Percentiles rank a stretch among this genome's conserved stretches.
Evolutionary conservation across 2,329 filamentous ascomycete species (phyloP).

Genomic region (Thielaviopsis musarum): DNA sequence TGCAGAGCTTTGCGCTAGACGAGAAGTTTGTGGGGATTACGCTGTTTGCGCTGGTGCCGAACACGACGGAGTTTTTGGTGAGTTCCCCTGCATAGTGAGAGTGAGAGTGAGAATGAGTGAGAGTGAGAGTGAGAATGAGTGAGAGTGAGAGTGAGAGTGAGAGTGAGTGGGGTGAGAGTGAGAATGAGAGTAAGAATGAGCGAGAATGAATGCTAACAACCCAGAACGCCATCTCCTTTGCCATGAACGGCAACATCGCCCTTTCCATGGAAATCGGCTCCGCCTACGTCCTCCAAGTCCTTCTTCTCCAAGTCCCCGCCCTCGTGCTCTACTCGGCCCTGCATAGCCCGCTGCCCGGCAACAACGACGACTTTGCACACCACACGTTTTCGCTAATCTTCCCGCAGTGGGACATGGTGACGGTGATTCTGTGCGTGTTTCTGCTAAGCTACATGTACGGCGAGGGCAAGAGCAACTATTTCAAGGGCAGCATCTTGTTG

Average conservation of each 20-base stretch:
- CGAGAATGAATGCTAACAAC: constrained; percentile 6
- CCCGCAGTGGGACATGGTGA: constrained; percentile 98
- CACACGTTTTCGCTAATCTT: constrained; percentile 80
- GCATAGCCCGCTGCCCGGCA: constrained; percentile 31
- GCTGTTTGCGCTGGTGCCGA: constrained; percentile 88
- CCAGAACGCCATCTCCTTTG: constrained; percentile 93
- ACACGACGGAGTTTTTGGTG: constrained; percentile 94
- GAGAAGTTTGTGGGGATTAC: constrained; percentile 97
- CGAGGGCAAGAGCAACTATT: constrained; percentile 99
- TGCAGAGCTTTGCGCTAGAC: constrained; percentile 79
- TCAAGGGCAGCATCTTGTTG: constrained; percentile 92
- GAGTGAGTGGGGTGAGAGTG: too few species aligned
- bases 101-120: too few species aligned
- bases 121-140: too few species aligned
- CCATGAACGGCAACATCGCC: constrained; percentile 98
- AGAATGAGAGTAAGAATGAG: too few species aligned
- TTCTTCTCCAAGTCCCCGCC: constrained; percentile 82
- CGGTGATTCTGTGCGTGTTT: constrained; percentile 89
- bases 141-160: too few species aligned
- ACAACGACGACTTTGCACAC: constrained; percentile 26
- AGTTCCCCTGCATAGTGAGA: constrained; percentile 22
- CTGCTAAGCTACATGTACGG: constrained; percentile 94
- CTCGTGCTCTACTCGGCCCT: constrained; percentile 81
- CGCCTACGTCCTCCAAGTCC: constrained; percentile 91
- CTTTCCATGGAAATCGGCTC: constrained; percentile 98